Base-by-base conservation (phyloP, 805 yeast species). In the Priceomyces melissophilus region DNA sequence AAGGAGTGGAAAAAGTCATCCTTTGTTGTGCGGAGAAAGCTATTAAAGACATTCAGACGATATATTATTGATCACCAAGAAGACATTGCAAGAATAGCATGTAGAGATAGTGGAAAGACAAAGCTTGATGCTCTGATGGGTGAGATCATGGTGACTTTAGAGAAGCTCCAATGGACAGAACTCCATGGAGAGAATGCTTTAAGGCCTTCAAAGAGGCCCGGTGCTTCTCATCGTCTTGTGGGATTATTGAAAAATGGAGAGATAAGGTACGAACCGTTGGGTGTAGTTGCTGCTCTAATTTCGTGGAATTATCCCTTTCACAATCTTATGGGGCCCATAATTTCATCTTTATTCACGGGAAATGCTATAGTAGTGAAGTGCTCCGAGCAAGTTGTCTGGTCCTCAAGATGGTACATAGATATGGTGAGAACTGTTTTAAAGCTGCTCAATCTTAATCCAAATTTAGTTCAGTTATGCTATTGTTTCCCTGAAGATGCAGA, bases 301-400 rank as follows among this genome's bases (percentile, higher is more conserved):
- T 87, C 96, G 3, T 93, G 99, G 99, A 93, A 93, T 58, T 93
- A 93, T 60, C 99, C 99, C 0, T 82, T 93, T 62, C 99, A 93
- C 60, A 93, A 93, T 61, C 67, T 90, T 38, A 65, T 93, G 73
- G 97, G 97, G 2, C 99, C 99, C 1, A 73, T 93, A 2, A 81
- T 90, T 42, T 95, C 98, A 2, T 79, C 91, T 1, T 61, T 93
- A 17, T 87, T 90, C 57, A 80, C 96, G 4, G 99, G 99, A 3
- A 91, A 93, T 56, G 89, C 90, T 5, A 82, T 89, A 34, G 83
- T 93, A 8, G 81, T 93, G 40, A 93, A 93, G 60, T 91, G 99
- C 66, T 87, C 96, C 9, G 99, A 93, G 63, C 86, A 88, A 54
- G 99, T 93, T 1, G 83, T 87, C 31, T 93, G 98, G 98, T 86